A percentile compares a stretch with the other conserved stretches of the same genome.
phyloP scores from a whole-genome alignment of 108 stramenopile genomes.

The Halocafeteria seosinensis region DNA sequence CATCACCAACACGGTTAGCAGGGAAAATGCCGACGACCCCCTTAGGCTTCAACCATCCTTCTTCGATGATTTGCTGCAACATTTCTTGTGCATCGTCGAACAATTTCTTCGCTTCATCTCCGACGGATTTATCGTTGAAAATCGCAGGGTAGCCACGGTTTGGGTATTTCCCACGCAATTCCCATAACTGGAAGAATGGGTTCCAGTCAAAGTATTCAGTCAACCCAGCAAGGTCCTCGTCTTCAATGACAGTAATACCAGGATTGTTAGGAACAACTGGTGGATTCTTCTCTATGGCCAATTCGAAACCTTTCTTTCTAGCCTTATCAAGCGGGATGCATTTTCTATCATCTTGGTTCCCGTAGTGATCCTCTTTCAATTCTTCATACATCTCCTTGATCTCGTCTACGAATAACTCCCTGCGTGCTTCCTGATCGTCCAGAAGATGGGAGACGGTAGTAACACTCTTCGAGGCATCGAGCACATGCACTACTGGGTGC shows the following conservation, averaged over 20 bases:
- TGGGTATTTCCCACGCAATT: constrained; percentile 92
- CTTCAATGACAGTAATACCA: constrained; percentile 61
- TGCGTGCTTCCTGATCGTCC: constrained; percentile 33
- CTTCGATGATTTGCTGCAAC: constrained; percentile 68
- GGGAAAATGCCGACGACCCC: constrained; percentile 87
- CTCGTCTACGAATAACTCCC: constrained; percentile 77
- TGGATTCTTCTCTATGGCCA: constrained; percentile 54
- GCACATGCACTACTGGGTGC: constrained; percentile 93
- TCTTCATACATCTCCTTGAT: constrained; percentile 82
- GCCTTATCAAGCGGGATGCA: constrained; percentile 78
- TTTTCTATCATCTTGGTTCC: constrained; percentile 78
- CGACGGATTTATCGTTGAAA: constrained; percentile 88
- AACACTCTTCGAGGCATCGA: constrained; percentile 91
- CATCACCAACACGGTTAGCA: constrained; percentile 88
- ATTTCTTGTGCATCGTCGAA: constrained; percentile 86
- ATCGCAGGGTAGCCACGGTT: constrained; percentile 99
- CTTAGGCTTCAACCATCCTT: constrained; percentile 61
- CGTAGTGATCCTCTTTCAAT: constrained; percentile 88
- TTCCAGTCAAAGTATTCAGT: constrained; percentile 97
- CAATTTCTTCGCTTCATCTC: constrained; percentile 85
- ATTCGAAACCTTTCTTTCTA: constrained; percentile 48
- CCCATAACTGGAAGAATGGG: constrained; percentile 98
- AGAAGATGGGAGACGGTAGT: constrained; percentile 81
- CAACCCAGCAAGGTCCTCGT: constrained; percentile 44
- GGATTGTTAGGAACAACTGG: constrained; percentile 48